phyloP scores from a whole-genome alignment of 2,329 filamentous ascomycete genomes.

The Aspergillus ustus region DNA sequence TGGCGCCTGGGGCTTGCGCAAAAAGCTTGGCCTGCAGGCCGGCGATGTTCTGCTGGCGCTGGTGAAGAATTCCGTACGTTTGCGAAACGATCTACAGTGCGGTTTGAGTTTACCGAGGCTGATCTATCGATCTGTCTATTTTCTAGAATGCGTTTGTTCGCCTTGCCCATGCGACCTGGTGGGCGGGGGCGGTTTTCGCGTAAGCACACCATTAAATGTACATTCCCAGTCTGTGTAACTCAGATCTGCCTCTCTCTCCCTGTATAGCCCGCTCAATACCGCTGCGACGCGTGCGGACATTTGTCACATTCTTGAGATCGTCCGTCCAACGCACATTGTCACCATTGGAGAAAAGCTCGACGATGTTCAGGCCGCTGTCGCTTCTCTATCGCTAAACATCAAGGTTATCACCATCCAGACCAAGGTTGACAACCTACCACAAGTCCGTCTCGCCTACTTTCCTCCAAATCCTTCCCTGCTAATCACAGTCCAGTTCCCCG shows the following conservation, averaged over 20 bases:
- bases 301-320: conserved; percentile 26
- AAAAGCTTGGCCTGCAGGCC: conserved; percentile 25
- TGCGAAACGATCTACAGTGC: neutral
- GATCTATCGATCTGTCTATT: neutral
- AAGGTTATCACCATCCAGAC: conserved; percentile 8
- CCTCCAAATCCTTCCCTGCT: neutral
- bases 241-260: neutral
- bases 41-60: conserved; percentile 29
- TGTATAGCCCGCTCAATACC: conserved; percentile 23
- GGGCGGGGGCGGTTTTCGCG: conserved; percentile 32
- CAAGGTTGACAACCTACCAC: neutral
- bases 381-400: conserved; percentile 8
- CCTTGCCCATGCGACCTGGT: conserved; percentile 33
- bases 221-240: too few species aligned
- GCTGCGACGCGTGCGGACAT: conserved; percentile 29
- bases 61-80: conserved; percentile 30
- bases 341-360: conserved; percentile 26
- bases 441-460: neutral
- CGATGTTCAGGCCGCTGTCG: conserved; percentile 24
- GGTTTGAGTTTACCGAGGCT: neutral
- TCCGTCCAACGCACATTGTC: conserved; percentile 28
- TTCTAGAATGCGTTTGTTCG: conserved; percentile 30
- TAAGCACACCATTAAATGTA: neutral
- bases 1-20: conserved; percentile 30
- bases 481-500: conserved; percentile 20